Base-by-base conservation (phyloP, 2,329 filamentous ascomycete genomes). In the Paracoccidioides brasiliensis region DNA sequence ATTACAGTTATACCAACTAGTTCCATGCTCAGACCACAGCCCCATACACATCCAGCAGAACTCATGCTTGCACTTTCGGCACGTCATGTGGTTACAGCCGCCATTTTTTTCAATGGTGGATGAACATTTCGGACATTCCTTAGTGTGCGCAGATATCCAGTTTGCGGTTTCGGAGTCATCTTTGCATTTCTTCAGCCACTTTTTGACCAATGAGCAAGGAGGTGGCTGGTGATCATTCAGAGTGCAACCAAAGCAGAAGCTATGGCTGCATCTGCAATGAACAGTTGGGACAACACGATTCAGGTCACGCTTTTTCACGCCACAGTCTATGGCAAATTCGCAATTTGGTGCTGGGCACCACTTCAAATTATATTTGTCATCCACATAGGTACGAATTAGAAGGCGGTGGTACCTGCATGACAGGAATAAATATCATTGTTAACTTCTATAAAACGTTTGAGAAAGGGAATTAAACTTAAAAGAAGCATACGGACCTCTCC, bases 11-110 rank as follows among this genome's bases (percentile, higher is more conserved):
- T 98, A 98, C 93, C 93, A 98, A 72, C 89, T 95, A 3, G 91
- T 98, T 60, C 93, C 93, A 69, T 98, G 93, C 72, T 98, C 93
- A 0, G 90, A 94, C 93, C 93, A 98, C 0, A 95, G 77, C 0
- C 93, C 93, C 93, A 98, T 98, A 67, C 93, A 98, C 87, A 98
- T 97, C 93, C 93, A 98, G 74, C 93, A 98, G 67, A 98, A 96
- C 67, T 96, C 90, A 67, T 96, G 85, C 66, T 90, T 89, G 75
- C 90, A 96, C 71, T 96, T 96, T 56, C 90, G 79, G 69, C 90
- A 96, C 0, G 90, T 96, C 90, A 96, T 96, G 70, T 96, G 90
- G 74, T 96, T 96, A 75, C 90, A 96, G 3, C 90, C 90, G 53
- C 90, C 90, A 62, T 98, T 98, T 80, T 98, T 98, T 73, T 98